phyloP scores from a whole-genome alignment of 2,329 filamentous ascomycete genomes.

The Pseudogymnoascus sp. region DNA sequence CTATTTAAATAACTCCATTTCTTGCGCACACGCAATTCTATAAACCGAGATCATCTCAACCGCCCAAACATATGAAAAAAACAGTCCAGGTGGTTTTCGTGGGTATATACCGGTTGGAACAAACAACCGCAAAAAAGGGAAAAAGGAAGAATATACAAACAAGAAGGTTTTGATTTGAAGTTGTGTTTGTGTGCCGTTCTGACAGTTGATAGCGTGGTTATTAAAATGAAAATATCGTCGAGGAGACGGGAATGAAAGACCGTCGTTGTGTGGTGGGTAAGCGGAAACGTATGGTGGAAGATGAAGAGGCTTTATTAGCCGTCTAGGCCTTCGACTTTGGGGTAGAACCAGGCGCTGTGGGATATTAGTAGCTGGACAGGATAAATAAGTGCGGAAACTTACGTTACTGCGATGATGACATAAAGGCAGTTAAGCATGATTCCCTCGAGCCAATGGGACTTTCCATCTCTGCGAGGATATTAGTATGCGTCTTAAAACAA shows the following conservation, averaged over 20 bases:
- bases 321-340: neutral
- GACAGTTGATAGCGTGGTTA: neutral
- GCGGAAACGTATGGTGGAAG: neutral
- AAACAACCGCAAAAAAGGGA: neutral
- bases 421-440: constrained; percentile 67
- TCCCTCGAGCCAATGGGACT: constrained; percentile 78
- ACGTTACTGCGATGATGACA: constrained; percentile 68
- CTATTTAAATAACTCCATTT: neutral
- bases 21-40: neutral
- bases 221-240: neutral
- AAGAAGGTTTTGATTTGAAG: neutral
- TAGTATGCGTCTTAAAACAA: neutral
- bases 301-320: neutral
- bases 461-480: constrained; percentile 48
- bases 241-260: neutral
- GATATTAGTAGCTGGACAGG: constrained; percentile 26
- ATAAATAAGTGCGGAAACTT: constrained; percentile 41
- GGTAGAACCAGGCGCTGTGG: constrained; percentile 11
- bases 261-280: neutral
- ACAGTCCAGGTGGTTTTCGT: neutral
- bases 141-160: neutral
- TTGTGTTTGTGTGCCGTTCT: neutral
- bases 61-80: neutral
- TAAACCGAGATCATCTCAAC: neutral
- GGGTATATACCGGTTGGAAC: neutral